Evolutionary conservation across 345 rosid species (phyloP).

Genomic region (Bruguiera sexangula): DNA sequence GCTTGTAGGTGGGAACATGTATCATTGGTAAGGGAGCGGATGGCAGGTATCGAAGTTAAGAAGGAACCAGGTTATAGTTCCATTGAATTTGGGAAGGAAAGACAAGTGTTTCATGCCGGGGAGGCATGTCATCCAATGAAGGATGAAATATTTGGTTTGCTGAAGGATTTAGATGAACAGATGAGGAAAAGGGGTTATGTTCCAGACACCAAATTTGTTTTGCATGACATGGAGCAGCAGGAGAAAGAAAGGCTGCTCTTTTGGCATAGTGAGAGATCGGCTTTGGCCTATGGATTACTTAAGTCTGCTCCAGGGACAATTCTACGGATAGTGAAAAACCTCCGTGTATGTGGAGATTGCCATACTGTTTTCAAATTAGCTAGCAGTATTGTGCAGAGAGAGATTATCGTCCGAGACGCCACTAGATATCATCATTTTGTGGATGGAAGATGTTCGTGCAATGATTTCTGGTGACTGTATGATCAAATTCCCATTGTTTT

Average conservation of each 20-base stretch:
- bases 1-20: slow-evolving; percentile 54
- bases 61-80: slow-evolving; percentile 71
- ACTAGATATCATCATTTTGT: slow-evolving; percentile 75
- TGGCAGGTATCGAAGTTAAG: slow-evolving; percentile 45
- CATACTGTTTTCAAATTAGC: slow-evolving; percentile 57
- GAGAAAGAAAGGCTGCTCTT: slow-evolving; percentile 69
- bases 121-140: slow-evolving; percentile 54
- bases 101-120: slow-evolving; percentile 60
- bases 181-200: slow-evolving; percentile 68
- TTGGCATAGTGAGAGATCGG: slow-evolving; percentile 75
- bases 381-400: slow-evolving; percentile 51
- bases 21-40: slow-evolving; percentile 52
- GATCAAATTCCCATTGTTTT: not conserved
- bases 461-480: slow-evolving; percentile 62
- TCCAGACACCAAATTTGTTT: slow-evolving; percentile 60
- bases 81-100: slow-evolving; percentile 47
- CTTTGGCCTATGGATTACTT: slow-evolving; percentile 70
- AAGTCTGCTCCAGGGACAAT: slow-evolving; percentile 49
- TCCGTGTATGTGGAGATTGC: slow-evolving; percentile 75
- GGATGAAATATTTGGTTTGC: slow-evolving; percentile 45
- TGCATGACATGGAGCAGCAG: slow-evolving; percentile 59
- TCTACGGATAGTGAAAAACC: slow-evolving; percentile 63
- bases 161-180: slow-evolving; percentile 47
- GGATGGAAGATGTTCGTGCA: slow-evolving; percentile 67
- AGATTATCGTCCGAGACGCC: slow-evolving; percentile 68